Base-by-base conservation (phyloP, 805 yeast species). In the Ogataea pignaliae region DNA sequence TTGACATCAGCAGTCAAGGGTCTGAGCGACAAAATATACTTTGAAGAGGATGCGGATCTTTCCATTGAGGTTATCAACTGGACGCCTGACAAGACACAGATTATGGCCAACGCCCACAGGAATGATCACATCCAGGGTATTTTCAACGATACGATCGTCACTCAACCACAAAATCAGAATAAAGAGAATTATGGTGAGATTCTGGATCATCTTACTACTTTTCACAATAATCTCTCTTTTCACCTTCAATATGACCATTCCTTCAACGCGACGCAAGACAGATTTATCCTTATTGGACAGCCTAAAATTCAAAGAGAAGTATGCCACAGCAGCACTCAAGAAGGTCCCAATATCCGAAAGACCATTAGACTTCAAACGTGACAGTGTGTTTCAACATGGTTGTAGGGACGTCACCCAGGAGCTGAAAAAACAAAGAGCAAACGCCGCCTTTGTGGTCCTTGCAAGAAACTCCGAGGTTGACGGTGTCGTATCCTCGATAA, bases 381-480 rank as follows among this genome's bases (percentile, higher is more conserved):
- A 66, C 44, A 34, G 51, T 2, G 70, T 66, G 2, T 66, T 66
- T 34, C 52, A 54, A 33, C 48, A 52, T 26, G 70, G 70, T 10
- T 66, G 71, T 46, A 37, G 63, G 35, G 66, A 64, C 37, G 56
- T 59, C 1, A 35, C 41, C 6, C 28, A 49, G 40, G 53, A 52
- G 39, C 36, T 37, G 2, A 36, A 39, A 1, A 64, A 61, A 39
- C 51, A 66, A 3, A 68, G 85, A 31, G 89, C 86, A 28, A 88
- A 84, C 56, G 98, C 97, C 0, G 85, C 91, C 1, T 74, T 91
- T 52, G 88, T 90, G 18, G 83, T 90, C 60, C 66, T 91, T 40
- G 88, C 96, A 0, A 69, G 97, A 48, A 89, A 91, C 59, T 68
- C 77, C 3, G 98, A 91, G 57, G 46, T 88, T 1, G 75, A 78